A percentile compares a stretch with the other conserved stretches of the same genome.
Conservation (phyloP, 2,329 filamentous ascomycete genomes). For the Ceratocystiopsis minuta region DNA sequence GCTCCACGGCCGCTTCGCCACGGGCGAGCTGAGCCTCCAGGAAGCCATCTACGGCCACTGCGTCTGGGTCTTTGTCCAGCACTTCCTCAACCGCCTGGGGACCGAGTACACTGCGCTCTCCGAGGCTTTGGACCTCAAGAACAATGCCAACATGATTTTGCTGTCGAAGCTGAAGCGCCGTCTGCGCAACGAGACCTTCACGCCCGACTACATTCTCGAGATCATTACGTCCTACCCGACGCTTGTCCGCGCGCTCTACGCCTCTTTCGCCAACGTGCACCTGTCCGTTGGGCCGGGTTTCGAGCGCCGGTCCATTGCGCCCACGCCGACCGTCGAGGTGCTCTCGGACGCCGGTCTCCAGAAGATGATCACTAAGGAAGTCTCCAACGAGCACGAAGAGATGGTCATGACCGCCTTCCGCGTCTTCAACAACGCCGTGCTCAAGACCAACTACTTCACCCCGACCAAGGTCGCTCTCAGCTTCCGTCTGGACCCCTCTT, state of each 20-base stretch:
- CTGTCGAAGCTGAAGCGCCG: slow-evolving; percentile 90
- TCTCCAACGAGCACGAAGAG: slow-evolving; percentile 83
- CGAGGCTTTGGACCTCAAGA: slow-evolving; percentile 60
- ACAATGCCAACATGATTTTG: slow-evolving; percentile 71
- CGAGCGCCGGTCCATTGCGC: slow-evolving; percentile 32
- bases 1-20: slow-evolving; percentile 77
- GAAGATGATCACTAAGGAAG: slow-evolving; percentile 60
- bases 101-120: slow-evolving; percentile 81
- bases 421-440: slow-evolving; percentile 78
- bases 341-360: slow-evolving; percentile 57
- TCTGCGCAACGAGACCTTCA: slow-evolving; percentile 91
- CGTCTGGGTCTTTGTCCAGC: slow-evolving; percentile 92
- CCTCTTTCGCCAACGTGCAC: slow-evolving; percentile 81
- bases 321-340: slow-evolving; percentile 45
- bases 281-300: slow-evolving; percentile 36
- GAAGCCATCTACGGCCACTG: slow-evolving; percentile 96
- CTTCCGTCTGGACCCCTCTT: slow-evolving; percentile 79
- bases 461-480: slow-evolving; percentile 95
- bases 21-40: slow-evolving; percentile 73
- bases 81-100: slow-evolving; percentile 89
- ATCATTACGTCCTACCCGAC: slow-evolving; percentile 85
- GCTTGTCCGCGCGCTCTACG: slow-evolving; percentile 72
- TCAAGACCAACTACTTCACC: slow-evolving; percentile 96
- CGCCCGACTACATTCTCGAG: slow-evolving; percentile 91
- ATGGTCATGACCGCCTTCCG: slow-evolving; percentile 97